phyloP scores from a whole-genome alignment of 495 filamentous ascomycete genomes.

The Hyaloscypha bicolor region DNA sequence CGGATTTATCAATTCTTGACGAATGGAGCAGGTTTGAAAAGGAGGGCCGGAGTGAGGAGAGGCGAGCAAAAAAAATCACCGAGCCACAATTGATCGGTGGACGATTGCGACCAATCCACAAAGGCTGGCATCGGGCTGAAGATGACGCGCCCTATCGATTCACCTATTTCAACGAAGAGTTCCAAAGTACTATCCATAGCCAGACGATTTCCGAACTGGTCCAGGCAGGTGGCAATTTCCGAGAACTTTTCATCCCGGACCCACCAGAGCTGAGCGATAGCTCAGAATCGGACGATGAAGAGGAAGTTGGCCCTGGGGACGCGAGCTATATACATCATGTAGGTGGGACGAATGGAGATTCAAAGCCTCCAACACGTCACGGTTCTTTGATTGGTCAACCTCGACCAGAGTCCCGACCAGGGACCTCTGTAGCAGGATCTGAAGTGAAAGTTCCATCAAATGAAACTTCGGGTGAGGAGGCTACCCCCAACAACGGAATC shows the following conservation, averaged over 20 bases:
- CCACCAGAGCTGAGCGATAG: constrained; percentile 52
- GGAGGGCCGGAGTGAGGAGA: constrained; percentile 81
- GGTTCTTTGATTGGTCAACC: constrained; percentile 21
- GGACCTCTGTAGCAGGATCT: neutral
- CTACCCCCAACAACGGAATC: constrained; percentile 18
- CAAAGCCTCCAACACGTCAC: constrained; percentile 25
- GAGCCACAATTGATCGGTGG: constrained; percentile 92
- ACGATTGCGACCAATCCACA: constrained; percentile 76
- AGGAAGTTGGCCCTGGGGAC: constrained; percentile 30
- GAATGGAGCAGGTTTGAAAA: constrained; percentile 93
- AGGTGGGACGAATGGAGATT: constrained; percentile 30
- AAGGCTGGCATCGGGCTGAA: constrained; percentile 82
- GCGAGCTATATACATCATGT: constrained; percentile 26
- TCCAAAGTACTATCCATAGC: constrained; percentile 90
- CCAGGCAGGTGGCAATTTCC: constrained; percentile 80
- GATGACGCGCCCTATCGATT: constrained; percentile 93
- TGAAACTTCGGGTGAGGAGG: constrained; percentile 24
- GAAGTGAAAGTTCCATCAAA: constrained; percentile 5
- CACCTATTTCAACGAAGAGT: constrained; percentile 98
- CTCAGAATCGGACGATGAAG: constrained; percentile 62
- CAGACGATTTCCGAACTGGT: constrained; percentile 91
- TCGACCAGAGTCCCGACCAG: constrained; percentile 8
- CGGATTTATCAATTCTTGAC: constrained; percentile 71
- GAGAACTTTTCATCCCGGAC: constrained; percentile 74
- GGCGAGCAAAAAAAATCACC: constrained; percentile 88